Evolutionary conservation across 441 rosid genomes (phyloP).

Genomic region (Macaranga tanarius): DNA sequence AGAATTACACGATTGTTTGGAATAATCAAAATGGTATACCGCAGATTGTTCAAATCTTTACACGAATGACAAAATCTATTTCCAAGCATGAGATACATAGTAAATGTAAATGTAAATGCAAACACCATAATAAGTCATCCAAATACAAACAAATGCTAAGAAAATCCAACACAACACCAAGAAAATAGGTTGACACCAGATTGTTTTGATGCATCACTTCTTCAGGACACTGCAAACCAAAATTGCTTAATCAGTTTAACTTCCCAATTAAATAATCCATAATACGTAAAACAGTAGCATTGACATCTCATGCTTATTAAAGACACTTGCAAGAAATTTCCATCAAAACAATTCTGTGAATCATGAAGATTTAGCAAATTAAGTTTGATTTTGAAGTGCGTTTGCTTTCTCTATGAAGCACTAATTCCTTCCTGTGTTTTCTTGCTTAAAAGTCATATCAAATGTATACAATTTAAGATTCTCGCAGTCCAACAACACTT

Average conservation of each 20-base stretch:
- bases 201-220: constrained; percentile 41
- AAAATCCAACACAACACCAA: constrained; percentile 25
- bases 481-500: not conserved
- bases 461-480: no score
- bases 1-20: not conserved
- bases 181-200: constrained; percentile 18
- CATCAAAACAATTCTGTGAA: not conserved
- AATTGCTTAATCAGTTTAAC: not conserved
- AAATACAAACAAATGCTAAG: constrained; percentile 24
- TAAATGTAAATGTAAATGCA: constrained; percentile 20
- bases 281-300: not conserved
- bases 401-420: no score
- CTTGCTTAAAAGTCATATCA: no score
- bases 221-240: constrained; percentile 65
- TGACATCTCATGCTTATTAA: not conserved
- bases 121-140: constrained; percentile 19
- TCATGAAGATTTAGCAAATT: not conserved
- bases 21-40: constrained; percentile 2
- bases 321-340: not conserved
- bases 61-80: constrained; percentile 14
- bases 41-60: constrained; percentile 12
- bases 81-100: constrained; percentile 21
- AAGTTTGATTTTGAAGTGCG: not conserved
- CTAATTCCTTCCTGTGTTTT: no score
- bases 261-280: no score